Base-by-base conservation (phyloP, 352 stramenopile genomes). In the Phytophthora melonis region DNA sequence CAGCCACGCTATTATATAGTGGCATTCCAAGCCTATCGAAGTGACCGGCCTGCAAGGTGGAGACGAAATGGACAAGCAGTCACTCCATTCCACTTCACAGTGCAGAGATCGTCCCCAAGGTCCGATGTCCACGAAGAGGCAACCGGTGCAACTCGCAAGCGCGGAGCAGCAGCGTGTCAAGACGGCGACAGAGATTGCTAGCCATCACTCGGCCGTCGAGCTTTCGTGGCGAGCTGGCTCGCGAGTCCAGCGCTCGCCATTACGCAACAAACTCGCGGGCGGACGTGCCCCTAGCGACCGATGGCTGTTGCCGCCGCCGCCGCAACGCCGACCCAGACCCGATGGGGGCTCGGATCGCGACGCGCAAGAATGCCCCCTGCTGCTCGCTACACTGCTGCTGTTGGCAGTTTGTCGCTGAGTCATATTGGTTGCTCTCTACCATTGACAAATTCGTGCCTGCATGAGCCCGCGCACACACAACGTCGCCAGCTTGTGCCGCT, bases 71-170 rank as follows among this genome's bases (percentile, higher is more conserved):
- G 41, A 65, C 56, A 62, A 60, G 34, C 23, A 39, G 41, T 56
- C 56, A 52, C 43, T 56, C 6, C 27, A 30, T 55, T 21, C 53
- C 63, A 64, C 53, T 69, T 63, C 36, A 4, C 21, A 41, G 67
- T 63, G 34, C 66, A 79, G 58, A 75, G 21, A 79, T 66, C 59
- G 72, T 64, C 72, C 72, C 19, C 34, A 41, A 75, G 72, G 50
- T 75, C 67, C 72, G 67, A 72, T 75, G 67, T 78, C 25, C 47
- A 52, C 65, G 65, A 74, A 18, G 36, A 27, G 16, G 52, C 70
- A 65, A 77, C 13, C 34, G 34, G 34, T 41, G 34, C 34, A 41
- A 41, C 34, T 41, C 64, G 41, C 14, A 13, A 45, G 13, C 36
- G 36, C 9, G 36, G 10, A 55, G 36, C 58, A 63, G 55, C 67